Evolutionary conservation across 179 eudicot genomes (phyloP).

Genomic region (Beta macrorhiza): DNA sequence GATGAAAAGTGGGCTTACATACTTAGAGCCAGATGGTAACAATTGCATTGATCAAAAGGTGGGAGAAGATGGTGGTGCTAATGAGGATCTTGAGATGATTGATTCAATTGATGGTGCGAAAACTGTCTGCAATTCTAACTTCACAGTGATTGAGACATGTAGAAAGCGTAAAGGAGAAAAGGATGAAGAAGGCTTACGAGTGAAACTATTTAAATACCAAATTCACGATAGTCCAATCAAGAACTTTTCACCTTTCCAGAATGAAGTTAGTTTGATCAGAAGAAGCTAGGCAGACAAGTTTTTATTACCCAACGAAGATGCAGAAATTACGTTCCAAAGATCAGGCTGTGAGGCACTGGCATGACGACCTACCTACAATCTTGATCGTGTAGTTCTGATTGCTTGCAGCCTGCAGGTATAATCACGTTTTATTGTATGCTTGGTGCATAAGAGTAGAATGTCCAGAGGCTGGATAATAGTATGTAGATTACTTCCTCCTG

Average conservation of each 20-base stretch:
- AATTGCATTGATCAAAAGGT: slow-evolving; percentile 19
- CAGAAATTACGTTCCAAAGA: slow-evolving; percentile 22
- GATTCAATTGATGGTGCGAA: slow-evolving; percentile 26
- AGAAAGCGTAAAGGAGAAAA: slow-evolving; percentile 65
- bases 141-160: slow-evolving; percentile 30
- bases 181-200: slow-evolving; percentile 34
- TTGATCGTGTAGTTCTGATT: not conserved
- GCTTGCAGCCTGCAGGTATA: not conserved
- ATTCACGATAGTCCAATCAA: slow-evolving; percentile 33
- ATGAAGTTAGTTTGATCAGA: slow-evolving; percentile 28
- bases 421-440: not conserved
- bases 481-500: not conserved
- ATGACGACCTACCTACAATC: no score
- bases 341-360: slow-evolving; percentile 8
- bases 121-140: slow-evolving; percentile 7
- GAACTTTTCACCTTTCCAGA: slow-evolving; percentile 24
- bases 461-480: not conserved
- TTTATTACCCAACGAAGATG: slow-evolving; percentile 20
- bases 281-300: slow-evolving; percentile 27
- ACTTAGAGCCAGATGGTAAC: slow-evolving; percentile 1
- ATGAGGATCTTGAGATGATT: slow-evolving; percentile 50
- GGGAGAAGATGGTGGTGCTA: slow-evolving; percentile 3
- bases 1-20: slow-evolving; percentile 25
- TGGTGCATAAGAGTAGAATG: not conserved
- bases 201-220: slow-evolving; percentile 45